Conservation (phyloP, 2,329 filamentous ascomycete species). For the Lecanosticta acicola region DNA sequence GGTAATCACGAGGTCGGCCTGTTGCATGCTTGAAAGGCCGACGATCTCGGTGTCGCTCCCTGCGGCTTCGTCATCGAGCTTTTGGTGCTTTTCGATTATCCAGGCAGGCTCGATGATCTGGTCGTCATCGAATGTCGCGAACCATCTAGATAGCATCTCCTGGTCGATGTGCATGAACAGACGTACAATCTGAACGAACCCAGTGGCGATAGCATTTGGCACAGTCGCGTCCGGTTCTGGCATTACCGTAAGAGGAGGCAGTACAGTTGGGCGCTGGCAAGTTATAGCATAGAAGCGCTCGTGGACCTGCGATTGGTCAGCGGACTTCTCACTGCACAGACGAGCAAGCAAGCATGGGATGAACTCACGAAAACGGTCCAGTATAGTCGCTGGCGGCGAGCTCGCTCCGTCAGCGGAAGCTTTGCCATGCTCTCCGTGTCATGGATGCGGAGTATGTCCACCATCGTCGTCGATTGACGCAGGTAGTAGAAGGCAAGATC, state of each 20-base stretch:
- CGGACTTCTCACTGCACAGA: no score
- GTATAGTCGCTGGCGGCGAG: conserved; percentile 7
- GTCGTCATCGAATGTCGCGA: conserved; percentile 4
- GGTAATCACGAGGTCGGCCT: conserved; percentile 47
- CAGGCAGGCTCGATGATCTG: conserved; percentile 3
- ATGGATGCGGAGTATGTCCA: not conserved
- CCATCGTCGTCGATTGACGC: conserved; percentile 5
- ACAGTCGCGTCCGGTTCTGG: not conserved
- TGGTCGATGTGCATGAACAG: conserved; percentile 4
- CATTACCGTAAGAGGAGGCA: conserved; percentile 3
- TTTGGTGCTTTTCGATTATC: conserved; percentile 4
- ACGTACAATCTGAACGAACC: conserved; percentile 3
- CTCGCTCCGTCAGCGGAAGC: conserved; percentile 11
- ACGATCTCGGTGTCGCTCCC: conserved; percentile 27
- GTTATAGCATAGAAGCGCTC: conserved; percentile 31
- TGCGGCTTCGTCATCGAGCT: conserved; percentile 8
- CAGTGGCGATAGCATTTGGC: conserved; percentile 1
- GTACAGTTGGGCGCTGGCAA: conserved; percentile 5
- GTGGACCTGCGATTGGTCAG: conserved; percentile 36
- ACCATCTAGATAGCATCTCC: conserved; percentile 2
- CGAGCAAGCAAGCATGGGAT: no score
- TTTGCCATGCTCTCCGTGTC: conserved; percentile 1
- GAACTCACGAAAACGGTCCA: conserved; percentile 4
- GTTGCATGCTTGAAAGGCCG: conserved; percentile 34
- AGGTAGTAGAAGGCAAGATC: conserved; percentile 6